Conservation (phyloP, 2,329 filamentous ascomycete genomes). For the Fusarium longipes region DNA sequence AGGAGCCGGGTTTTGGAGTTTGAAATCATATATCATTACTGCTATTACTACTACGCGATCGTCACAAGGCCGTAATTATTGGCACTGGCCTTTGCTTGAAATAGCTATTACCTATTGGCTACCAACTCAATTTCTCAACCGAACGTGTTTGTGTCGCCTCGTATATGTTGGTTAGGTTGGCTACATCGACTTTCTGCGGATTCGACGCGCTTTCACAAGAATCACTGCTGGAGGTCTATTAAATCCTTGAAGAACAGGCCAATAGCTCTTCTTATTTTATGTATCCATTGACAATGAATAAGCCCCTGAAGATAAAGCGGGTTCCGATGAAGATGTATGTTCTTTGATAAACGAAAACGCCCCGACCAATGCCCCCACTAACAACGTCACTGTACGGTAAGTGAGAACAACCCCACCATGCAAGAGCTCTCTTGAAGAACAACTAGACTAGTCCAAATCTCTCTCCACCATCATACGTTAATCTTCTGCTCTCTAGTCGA, state of each 20-base stretch:
- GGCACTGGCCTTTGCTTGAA: background rate
- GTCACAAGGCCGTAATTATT: constrained; percentile 16
- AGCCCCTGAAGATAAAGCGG: constrained; percentile 11
- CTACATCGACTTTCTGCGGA: background rate
- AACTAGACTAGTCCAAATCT: constrained; percentile 26
- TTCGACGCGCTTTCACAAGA: background rate
- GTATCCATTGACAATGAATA: background rate
- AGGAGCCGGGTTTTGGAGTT: constrained; percentile 23
- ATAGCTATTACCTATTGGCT: background rate
- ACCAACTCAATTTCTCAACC: background rate
- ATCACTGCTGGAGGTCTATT: background rate
- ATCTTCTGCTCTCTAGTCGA: constrained; percentile 9
- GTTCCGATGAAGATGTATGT: constrained; percentile 8
- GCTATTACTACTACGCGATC: constrained; percentile 23
- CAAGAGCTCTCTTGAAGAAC: constrained; percentile 5
- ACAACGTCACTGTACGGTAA: constrained; percentile 38
- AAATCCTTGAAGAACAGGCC: background rate
- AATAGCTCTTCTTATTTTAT: background rate
- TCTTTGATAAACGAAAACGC: constrained; percentile 2
- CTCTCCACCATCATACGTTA: constrained; percentile 37
- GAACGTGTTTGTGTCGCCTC: background rate
- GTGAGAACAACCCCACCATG: constrained; percentile 32
- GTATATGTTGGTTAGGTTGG: no score
- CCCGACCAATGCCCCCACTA: constrained; percentile 34
- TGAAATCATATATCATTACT: constrained; percentile 24